Base-by-base conservation (phyloP, 2,329 filamentous ascomycete species). In the Hypoxylon sp. region DNA sequence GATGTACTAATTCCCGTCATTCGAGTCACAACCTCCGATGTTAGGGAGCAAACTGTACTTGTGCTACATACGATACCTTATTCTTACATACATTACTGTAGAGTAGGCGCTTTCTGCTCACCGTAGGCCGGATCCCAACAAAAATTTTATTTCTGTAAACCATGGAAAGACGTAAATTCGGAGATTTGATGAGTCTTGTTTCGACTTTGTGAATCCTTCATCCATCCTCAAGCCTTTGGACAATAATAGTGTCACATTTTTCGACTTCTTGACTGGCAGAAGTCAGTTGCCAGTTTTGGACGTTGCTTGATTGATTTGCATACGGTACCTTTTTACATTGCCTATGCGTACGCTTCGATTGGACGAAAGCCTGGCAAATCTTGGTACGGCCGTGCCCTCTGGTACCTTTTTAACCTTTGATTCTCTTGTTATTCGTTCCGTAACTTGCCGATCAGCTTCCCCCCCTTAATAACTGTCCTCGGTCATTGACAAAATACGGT, bases 251-350 rank as follows among this genome's bases (percentile, higher is more conserved):
- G 14, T 27, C 34, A 43, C 14, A 25, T 45, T 54, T 60, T 68
- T 63, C 64, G 54, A 55, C 57, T 63, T 68, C 5, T 58, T 32
- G 14, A 43, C 45, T 45, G 19, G 50, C 29, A 25, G 27, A 43
- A 43, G 19, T 47, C 62, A 67, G 60, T 69, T 74, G 63, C 70
- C 66, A 11, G 62, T 72, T 68, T 68, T 56, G 70, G 68, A 70
- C 37, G 43, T 48, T 58, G 32, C 51, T 57, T 53, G 14, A 61
- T 65, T 64, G 27, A 57, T 61, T 67, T 57, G 23, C 52, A 47
- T 48, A 39, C 34, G 30, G 34, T 58, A 27, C 30, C 12, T 47
- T 56, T 56, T 11, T 23, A 34, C 39, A 21, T 46, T 23, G 23
- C 39, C 63, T 51, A 50, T 63, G 61, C 56, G 32, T 55, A 56